phyloP scores from a whole-genome alignment of 345 rosid species.

The Euphorbia lathyris region DNA sequence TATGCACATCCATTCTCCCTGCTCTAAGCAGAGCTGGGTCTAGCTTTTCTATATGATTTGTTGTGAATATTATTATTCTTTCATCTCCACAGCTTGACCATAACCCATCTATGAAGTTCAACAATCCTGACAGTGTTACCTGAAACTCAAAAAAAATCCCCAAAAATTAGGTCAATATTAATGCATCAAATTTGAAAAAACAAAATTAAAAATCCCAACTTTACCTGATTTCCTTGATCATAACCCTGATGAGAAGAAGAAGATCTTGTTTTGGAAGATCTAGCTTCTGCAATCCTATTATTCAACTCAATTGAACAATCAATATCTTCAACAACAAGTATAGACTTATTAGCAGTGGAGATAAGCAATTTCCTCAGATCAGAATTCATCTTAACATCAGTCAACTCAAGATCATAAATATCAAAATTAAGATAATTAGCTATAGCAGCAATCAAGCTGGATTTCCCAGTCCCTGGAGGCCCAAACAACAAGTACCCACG shows the following conservation, averaged over 20 bases:
- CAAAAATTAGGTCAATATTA: no score
- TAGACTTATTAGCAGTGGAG: conserved; percentile 46
- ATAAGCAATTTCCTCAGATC: conserved; percentile 40
- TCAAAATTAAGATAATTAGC: conserved; percentile 59
- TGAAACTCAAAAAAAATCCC: background rate
- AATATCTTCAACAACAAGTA: conserved; percentile 54
- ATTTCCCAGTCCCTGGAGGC: conserved; percentile 64
- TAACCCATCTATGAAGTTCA: conserved; percentile 32
- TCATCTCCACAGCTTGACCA: conserved; percentile 37
- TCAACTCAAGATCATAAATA: conserved; percentile 52
- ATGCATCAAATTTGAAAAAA: background rate
- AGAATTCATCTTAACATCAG: conserved; percentile 33
- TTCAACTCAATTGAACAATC: conserved; percentile 36
- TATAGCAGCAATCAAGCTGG: conserved; percentile 58
- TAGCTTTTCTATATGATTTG: conserved; percentile 23
- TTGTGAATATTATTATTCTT: conserved; percentile 25
- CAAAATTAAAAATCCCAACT: no score
- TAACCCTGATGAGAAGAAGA: background rate
- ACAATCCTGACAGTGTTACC: conserved; percentile 25
- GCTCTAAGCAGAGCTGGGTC: conserved; percentile 26
- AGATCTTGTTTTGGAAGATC: background rate
- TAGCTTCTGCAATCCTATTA: conserved; percentile 11
- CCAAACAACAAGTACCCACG: conserved; percentile 54
- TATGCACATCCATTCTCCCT: conserved; percentile 29
- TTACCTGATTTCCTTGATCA: conserved; percentile 1